phyloP scores from a whole-genome alignment of 1,139 yeast species.

The Taiozyma sp. region DNA sequence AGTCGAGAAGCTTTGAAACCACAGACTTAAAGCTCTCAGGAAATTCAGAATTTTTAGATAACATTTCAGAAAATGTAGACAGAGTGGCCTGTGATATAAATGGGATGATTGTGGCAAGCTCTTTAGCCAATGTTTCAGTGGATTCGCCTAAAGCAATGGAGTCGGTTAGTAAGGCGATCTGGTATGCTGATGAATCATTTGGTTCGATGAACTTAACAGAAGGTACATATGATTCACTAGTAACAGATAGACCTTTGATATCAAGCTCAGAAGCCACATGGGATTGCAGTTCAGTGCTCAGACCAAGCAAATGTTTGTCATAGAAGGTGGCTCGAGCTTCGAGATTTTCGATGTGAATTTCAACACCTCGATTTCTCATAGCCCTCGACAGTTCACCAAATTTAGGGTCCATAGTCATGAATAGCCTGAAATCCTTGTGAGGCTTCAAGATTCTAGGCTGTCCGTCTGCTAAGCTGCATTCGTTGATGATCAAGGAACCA shows the following conservation, averaged over 20 bases:
- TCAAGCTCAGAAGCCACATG: background rate
- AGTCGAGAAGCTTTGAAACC: constrained; percentile 2
- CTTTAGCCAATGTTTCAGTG: constrained; percentile 19
- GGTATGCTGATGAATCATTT: constrained; percentile 16
- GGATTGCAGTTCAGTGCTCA: background rate
- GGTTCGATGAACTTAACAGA: constrained; percentile 16
- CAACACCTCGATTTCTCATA: constrained; percentile 97
- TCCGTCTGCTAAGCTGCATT: constrained; percentile 79
- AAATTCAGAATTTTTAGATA: constrained; percentile 13
- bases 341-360: constrained; percentile 59
- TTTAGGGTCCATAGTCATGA: constrained; percentile 85
- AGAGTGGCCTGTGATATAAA: constrained; percentile 23
- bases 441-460: constrained; percentile 75
- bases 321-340: constrained; percentile 46
- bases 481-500: constrained; percentile 83
- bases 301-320: constrained; percentile 36
- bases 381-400: constrained; percentile 96
- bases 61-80: constrained; percentile 16
- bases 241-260: constrained; percentile 7
- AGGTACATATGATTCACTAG: constrained; percentile 1
- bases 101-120: constrained; percentile 31
- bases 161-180: constrained; percentile 14
- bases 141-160: background rate
- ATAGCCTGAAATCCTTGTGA: constrained; percentile 81
- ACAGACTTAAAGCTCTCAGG: background rate